Percentiles rank a stretch among this genome's conserved stretches.
Conservation (phyloP, 257 asterid species). For the Paulownia fortunei region DNA sequence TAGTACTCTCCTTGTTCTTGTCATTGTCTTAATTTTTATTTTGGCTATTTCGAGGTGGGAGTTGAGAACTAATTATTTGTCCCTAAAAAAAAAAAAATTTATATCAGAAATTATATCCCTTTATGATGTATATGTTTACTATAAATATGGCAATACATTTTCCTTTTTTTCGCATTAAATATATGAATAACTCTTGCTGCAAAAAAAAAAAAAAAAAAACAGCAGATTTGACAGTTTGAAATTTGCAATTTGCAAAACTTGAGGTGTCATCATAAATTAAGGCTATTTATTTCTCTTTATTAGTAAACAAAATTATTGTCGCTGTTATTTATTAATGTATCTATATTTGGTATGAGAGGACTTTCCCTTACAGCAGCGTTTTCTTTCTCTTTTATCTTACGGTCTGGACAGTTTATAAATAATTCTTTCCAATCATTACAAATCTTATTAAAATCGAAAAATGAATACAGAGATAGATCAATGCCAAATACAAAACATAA, state of each 20-base stretch:
- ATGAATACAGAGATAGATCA: background rate
- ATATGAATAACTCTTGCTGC: background rate
- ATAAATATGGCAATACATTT: background rate
- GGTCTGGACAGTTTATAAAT: background rate
- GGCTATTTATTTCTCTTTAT: constrained; percentile 32
- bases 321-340: constrained; percentile 34
- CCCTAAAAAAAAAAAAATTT: constrained; percentile 8
- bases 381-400: background rate
- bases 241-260: background rate
- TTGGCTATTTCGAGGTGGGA: constrained; percentile 22
- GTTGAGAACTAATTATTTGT: constrained; percentile 33
- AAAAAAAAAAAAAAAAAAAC: background rate
- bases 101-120: too few species aligned
- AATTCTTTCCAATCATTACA: constrained; percentile 29
- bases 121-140: too few species aligned
- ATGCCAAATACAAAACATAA: too few species aligned
- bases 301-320: constrained; percentile 29
- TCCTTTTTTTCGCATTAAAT: background rate
- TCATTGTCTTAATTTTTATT: constrained; percentile 3
- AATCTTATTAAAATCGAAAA: background rate
- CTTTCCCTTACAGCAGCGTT: constrained; percentile 22
- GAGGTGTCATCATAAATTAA: constrained; percentile 24
- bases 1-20: background rate
- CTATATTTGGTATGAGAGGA: constrained; percentile 34
- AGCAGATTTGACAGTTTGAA: background rate